Percentiles rank a stretch among this genome's conserved stretches.
Evolutionary conservation across 108 stramenopile genomes (phyloP).

Genomic region (Fragilaria radians): DNA sequence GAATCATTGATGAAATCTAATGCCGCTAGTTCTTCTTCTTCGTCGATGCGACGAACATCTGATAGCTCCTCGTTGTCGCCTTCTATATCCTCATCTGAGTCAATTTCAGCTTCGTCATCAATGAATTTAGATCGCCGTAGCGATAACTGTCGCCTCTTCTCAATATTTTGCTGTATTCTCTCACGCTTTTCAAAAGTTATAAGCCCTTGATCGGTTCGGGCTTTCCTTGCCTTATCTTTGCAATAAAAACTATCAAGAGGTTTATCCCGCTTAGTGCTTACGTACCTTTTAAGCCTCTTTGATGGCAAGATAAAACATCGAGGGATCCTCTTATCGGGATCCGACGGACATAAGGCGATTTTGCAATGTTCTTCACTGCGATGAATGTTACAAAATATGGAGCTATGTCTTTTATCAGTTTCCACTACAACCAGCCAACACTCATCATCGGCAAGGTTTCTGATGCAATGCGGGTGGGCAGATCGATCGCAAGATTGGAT

Average conservation of each 20-base stretch:
- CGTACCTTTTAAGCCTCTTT: not conserved
- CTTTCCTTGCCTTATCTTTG: not conserved
- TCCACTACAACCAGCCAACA: not conserved
- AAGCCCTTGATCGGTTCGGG: not conserved
- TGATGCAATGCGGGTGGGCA: slow-evolving; percentile 9
- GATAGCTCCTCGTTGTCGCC: slow-evolving; percentile 61
- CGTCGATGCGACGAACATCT: slow-evolving; percentile 43
- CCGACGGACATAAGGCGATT: not conserved
- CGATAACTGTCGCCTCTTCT: not conserved
- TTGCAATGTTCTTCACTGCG: not conserved
- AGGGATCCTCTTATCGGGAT: not conserved
- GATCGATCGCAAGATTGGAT: not conserved
- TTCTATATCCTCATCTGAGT: slow-evolving; percentile 53
- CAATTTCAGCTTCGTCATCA: slow-evolving; percentile 46
- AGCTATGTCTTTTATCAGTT: not conserved
- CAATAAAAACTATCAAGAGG: not conserved
- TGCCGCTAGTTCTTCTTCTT: slow-evolving; percentile 43
- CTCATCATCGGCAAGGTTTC: slow-evolving; percentile 17
- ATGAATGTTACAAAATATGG: not conserved
- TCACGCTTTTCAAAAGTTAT: not conserved
- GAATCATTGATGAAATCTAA: slow-evolving; percentile 83
- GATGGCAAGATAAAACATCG: not conserved
- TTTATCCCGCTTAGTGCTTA: not conserved
- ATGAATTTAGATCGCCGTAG: slow-evolving; percentile 19
- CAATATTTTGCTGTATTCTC: not conserved